Percentiles rank a stretch among this genome's conserved stretches.
Evolutionary conservation across 148 eudicot genomes (phyloP).

Genomic region (Beta vulgaris): DNA sequence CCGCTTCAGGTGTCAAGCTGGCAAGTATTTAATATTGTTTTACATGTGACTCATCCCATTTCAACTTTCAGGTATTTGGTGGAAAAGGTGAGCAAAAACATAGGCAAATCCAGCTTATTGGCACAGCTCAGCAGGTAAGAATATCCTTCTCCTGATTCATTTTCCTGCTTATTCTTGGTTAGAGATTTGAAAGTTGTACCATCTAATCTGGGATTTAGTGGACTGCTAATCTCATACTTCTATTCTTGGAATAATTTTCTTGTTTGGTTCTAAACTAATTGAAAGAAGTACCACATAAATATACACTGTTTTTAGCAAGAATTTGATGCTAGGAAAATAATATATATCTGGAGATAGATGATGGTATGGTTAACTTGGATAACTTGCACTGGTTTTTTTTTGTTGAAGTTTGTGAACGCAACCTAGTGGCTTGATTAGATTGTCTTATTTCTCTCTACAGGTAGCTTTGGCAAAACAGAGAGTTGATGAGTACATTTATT

Average conservation of each 20-base stretch:
- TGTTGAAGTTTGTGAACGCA: background rate
- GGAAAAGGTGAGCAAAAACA: constrained; percentile 82
- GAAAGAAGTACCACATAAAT: background rate
- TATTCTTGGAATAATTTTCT: too few species aligned
- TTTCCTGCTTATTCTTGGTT: background rate
- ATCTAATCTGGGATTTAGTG: background rate
- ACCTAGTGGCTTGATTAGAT: background rate
- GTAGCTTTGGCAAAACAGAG: constrained; percentile 90
- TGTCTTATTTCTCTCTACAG: constrained; percentile 32
- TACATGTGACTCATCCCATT: background rate
- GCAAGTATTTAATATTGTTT: background rate
- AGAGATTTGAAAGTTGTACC: background rate
- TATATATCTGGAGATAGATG: background rate
- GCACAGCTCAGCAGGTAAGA: constrained; percentile 72
- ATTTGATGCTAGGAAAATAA: background rate
- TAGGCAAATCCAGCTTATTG: constrained; percentile 85
- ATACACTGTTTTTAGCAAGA: background rate
- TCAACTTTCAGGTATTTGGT: constrained; percentile 64
- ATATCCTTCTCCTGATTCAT: background rate
- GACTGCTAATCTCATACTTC: background rate
- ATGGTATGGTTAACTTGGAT: background rate
- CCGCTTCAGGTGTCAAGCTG: background rate
- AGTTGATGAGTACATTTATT: constrained; percentile 77
- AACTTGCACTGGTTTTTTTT: background rate
- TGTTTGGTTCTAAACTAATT: background rate